Conservation (phyloP, 2,329 filamentous ascomycete genomes). For the Lasiodiplodia sp. region DNA sequence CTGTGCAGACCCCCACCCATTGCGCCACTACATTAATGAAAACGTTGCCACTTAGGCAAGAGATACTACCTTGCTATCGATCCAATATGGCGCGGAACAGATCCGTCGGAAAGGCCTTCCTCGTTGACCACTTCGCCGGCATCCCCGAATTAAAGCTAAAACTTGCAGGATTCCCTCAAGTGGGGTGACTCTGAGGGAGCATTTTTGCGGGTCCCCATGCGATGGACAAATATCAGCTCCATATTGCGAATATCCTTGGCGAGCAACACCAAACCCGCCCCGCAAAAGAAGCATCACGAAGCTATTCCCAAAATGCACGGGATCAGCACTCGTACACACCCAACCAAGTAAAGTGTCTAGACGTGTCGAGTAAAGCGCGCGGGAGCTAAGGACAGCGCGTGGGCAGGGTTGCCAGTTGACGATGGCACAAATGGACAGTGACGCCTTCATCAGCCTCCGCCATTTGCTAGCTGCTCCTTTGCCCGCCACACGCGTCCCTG, state of each 20-base stretch:
- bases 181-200: conserved; percentile 2
- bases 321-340: background rate
- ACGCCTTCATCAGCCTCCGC: background rate
- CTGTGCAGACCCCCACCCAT: background rate
- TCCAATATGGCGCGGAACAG: conserved; percentile 3
- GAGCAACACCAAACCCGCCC: background rate
- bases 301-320: background rate
- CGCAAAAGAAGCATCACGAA: background rate
- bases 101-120: background rate
- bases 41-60: background rate
- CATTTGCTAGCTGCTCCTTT: no score
- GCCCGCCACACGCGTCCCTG: background rate
- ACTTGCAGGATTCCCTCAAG: background rate
- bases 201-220: background rate
- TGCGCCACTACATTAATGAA: conserved; percentile 18
- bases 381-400: background rate
- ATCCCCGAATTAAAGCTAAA: background rate
- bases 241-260: conserved; percentile 21
- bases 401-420: background rate
- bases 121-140: background rate
- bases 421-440: background rate
- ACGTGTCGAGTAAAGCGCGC: background rate
- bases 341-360: background rate
- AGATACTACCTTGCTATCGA: background rate
- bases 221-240: conserved; percentile 22